phyloP scores from a whole-genome alignment of 1,284 basidiomycete species.

The Clitocybe nebularis region DNA sequence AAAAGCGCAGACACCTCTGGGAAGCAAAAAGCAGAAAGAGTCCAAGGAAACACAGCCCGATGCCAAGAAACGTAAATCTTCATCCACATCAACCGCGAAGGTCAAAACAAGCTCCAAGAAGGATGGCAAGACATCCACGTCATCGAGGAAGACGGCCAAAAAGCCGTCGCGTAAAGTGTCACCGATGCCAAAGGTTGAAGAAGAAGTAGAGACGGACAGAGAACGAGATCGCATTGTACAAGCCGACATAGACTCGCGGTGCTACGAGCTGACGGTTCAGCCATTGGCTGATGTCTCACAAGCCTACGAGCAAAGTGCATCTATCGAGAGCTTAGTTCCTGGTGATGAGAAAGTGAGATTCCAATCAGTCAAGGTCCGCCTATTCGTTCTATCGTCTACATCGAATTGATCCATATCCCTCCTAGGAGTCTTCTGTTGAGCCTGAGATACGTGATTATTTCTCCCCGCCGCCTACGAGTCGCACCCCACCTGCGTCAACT shows the following conservation, averaged over 20 bases:
- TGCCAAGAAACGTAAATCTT: slow-evolving; percentile 57
- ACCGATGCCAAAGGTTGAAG: slow-evolving; percentile 35
- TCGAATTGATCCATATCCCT: slow-evolving; percentile 17
- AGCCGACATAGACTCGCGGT: slow-evolving; percentile 46
- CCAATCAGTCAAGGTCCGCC: slow-evolving; percentile 39
- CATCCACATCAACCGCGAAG: slow-evolving; percentile 27
- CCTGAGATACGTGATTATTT: slow-evolving; percentile 52
- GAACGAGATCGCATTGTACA: slow-evolving; percentile 25
- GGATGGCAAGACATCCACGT: slow-evolving; percentile 27
- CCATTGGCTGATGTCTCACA: slow-evolving; percentile 61
- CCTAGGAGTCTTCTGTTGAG: slow-evolving; percentile 47
- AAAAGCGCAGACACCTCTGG: slow-evolving; percentile 40
- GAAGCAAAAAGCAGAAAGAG: slow-evolving; percentile 43
- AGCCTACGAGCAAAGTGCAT: slow-evolving; percentile 33
- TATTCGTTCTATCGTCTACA: slow-evolving; percentile 7
- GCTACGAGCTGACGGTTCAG: slow-evolving; percentile 60
- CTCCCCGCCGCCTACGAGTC: slow-evolving; percentile 31
- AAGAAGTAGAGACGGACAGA: slow-evolving; percentile 26
- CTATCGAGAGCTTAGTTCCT: slow-evolving; percentile 14
- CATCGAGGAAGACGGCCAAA: slow-evolving; percentile 27
- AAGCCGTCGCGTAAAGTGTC: slow-evolving; percentile 37
- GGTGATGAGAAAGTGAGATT: slow-evolving; percentile 31
- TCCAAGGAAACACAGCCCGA: slow-evolving; percentile 35
- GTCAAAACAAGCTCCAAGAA: slow-evolving; percentile 28
- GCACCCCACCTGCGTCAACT: slow-evolving; percentile 20